Base-by-base conservation (phyloP, 495 filamentous ascomycete genomes). In the Penicillium maclennaniae region DNA sequence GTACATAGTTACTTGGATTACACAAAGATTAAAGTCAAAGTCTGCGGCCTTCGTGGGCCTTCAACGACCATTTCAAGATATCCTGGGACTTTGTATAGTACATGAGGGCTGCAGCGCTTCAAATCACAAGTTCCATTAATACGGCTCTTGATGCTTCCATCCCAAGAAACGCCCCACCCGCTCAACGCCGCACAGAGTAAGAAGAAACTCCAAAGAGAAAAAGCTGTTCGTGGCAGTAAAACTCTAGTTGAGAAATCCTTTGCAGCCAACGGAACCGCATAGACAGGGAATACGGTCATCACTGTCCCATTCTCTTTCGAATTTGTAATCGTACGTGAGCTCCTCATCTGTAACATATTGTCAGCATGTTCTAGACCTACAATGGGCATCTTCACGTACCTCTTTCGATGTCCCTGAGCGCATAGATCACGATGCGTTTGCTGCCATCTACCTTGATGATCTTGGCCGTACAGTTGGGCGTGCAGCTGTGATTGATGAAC, bases 391-490 rank as follows among this genome's bases (percentile, higher is more conserved):
- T 14, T 39, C 1, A 85, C 91, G 78, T 81, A 96, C 93, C 91
- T 77, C 90, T 83, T 62, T 84, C 83, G 69, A 97, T 99, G 69
- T 97, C 92, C 64, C 92, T 80, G 59, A 97, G 75, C 15, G 93
- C 93, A 72, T 97, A 99, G 67, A 99, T 99, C 64, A 97, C 95
- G 65, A 99, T 99, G 31, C 93, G 81, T 77, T 96, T 97, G 69
- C 87, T 96, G n/a, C 95, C 93, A 68, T 99, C 93, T 27, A 97
- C 95, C 70, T 93, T 95, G 75, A 99, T 99, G 70, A 99, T 99
- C 73, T 99, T 99, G 51, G 93, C 93, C 43, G 93, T 99, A 70
- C 93, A 99, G 66, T 97, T 97, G 2, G 93, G 93, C 65, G 87
- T 95, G 71, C 93, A 99, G 69, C 88, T 92, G 67, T 99, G 93